These are phyloP conservation scores for Trichopus zeylanicus DNA, from an alignment of 116 monocot genomes.

Conservation along the genomic window DNA sequence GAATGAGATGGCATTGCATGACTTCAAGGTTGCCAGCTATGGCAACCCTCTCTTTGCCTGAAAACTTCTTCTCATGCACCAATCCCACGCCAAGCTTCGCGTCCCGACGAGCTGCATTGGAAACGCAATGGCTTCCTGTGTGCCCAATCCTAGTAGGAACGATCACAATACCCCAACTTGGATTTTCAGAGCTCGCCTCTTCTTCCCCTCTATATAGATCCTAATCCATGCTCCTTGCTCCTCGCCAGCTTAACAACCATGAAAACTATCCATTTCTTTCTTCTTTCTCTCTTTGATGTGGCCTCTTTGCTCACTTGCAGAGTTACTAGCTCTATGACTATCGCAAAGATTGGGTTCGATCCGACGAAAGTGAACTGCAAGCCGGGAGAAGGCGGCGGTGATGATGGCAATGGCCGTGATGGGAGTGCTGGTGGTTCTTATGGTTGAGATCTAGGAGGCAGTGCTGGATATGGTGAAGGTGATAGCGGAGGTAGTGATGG, in stretches of 20 bases:
- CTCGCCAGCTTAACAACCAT: neutral
- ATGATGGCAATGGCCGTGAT: neutral
- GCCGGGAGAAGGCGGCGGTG: neutral
- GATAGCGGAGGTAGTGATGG: neutral
- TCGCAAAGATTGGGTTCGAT: neutral
- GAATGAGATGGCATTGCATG: too few species aligned
- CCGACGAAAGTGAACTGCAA: neutral
- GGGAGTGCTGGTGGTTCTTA: neutral
- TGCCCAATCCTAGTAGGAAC: too few species aligned
- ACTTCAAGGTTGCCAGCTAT: too few species aligned
- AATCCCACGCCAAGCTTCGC: too few species aligned
- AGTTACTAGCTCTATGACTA: neutral
- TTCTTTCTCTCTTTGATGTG: neutral
- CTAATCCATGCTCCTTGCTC: neutral
- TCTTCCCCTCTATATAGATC: neutral
- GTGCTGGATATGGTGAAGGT: neutral
- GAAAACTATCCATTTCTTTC: neutral
- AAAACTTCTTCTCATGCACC: too few species aligned
- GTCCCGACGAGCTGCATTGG: too few species aligned
- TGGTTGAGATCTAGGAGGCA: neutral
- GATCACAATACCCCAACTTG: too few species aligned
- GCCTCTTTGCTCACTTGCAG: neutral
- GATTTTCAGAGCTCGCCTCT: too few species aligned
- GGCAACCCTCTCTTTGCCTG: too few species aligned
- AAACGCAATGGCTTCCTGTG: too few species aligned